phyloP scores from a whole-genome alignment of 2,329 filamentous ascomycete species.

The Penicillium sp. region DNA sequence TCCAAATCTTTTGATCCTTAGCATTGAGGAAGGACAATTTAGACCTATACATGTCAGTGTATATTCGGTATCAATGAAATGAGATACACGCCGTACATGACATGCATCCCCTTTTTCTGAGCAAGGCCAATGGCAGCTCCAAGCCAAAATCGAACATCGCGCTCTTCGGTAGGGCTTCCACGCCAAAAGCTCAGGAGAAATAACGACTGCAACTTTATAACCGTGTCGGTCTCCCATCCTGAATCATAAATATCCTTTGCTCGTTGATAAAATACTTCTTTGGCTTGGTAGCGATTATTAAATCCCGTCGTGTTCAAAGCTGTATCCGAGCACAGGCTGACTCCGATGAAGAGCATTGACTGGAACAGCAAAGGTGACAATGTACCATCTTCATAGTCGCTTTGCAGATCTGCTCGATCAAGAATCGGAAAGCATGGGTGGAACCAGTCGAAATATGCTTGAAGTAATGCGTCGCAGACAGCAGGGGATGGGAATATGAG shows the following conservation, averaged over 20 bases:
- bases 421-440: slow-evolving; percentile 58
- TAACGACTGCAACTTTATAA: slow-evolving; percentile 51
- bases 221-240: slow-evolving; percentile 53
- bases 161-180: slow-evolving; percentile 49
- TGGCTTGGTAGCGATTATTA: slow-evolving; percentile 50
- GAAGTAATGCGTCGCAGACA: slow-evolving; percentile 45
- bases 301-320: slow-evolving; percentile 49
- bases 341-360: slow-evolving; percentile 55
- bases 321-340: slow-evolving; percentile 52
- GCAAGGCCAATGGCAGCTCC: slow-evolving; percentile 53
- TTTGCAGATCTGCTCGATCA: slow-evolving; percentile 47
- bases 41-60: slow-evolving; percentile 22
- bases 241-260: slow-evolving; percentile 55
- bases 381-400: slow-evolving; percentile 39
- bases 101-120: slow-evolving; percentile 46
- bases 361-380: slow-evolving; percentile 53
- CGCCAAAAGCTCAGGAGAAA: slow-evolving; percentile 59
- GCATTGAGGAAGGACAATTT: slow-evolving; percentile 31
- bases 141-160: slow-evolving; percentile 52
- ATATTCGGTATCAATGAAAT: background rate
- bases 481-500: slow-evolving; percentile 48
- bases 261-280: slow-evolving; percentile 51
- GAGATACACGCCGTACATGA: slow-evolving; percentile 25
- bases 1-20: slow-evolving; percentile 41
- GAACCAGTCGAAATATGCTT: slow-evolving; percentile 57